Base-by-base conservation (phyloP, 1,284 basidiomycete species). In the Rhodotorula sp. region DNA sequence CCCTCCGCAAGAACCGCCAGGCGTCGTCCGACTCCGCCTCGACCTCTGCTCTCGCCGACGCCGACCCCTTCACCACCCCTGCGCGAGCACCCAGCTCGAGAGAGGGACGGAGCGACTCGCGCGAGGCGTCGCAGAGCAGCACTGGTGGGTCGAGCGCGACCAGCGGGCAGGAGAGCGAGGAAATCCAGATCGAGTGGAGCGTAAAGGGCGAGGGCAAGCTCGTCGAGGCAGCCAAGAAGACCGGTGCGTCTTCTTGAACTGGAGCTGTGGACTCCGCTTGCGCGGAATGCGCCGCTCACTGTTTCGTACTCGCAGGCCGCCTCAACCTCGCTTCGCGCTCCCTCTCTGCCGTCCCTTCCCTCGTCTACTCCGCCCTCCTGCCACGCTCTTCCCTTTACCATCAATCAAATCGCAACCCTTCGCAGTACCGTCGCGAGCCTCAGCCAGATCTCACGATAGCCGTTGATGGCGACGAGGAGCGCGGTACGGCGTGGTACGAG, bases 281-380 rank as follows among this genome's bases (percentile, higher is more conserved):
- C 3, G 12, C 17, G 25, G 32, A 21, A n/a, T 17, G 29, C 36
- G 25, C 8, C 19, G 25, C 53, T 59, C 22, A 59, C 32, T 15
- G 10, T 1, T 1, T 7, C 5, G 13, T 9, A 22, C 7, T 5
- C 25, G 4, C 61, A 75, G 74, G 74, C 46, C 64, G 65, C 32
- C 69, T 75, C 29, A 73, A 71, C 59, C 54, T 75, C 27, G 59
- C 74, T 1, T 73, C 74, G 3, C 67, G 69, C 57, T 25, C 44
- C 8, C 61, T 75, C 12, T 25, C 53, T 5, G 13, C 41, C 22
- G 34, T 75, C 39, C 64, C 74, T 15, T 36, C 32, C 3, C 6
- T n/a, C 27, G 67, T 71, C 51, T 75, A 75, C 67, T 57, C 64
- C 13, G 15, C 61, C 3, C 74, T 75, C 67, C 54, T 75, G 0